Evolutionary conservation across 306 rosid genomes (phyloP), one percentile per base, ranked within the genome.

Genomic region (Pueraria montana): DNA sequence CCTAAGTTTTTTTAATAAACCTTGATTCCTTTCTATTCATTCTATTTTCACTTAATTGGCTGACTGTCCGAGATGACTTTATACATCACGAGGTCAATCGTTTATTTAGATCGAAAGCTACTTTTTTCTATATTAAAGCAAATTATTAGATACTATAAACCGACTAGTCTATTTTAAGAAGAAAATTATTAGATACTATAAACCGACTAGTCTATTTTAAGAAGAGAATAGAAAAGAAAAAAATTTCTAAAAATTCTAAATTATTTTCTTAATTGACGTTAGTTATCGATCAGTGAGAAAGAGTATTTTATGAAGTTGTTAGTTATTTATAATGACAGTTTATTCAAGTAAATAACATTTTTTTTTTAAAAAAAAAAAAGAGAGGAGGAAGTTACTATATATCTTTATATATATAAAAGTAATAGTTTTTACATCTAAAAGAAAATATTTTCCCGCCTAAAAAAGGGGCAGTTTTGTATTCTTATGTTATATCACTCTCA

Each of bases 51-150:
- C n/a, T n/a, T n/a, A n/a, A n/a, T n/a, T n/a, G n/a, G n/a, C n/a
- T n/a, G 3, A 27, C 1, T 27, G 32, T n/a, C n/a, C 1, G 32
- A 18, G 14, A 50, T 67, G 40, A 66, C 67, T 32, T 59, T 32
- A 78, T 62, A n/a, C 73, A 61, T 87, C 81, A 76, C 84, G 72
- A 83, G 74, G 66, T 61, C 82, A 65, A 18, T 50, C 73, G 72
- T 67, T 83, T 56, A 73, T 69, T 73, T 80, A 67, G 82, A 0
- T 49, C 70, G 80, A 83, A 78, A 85, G 52, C 84, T 36, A 79
- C 86, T 18, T 8, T 8, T 20, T 21, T 43, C 46, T 5, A 0
- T 13, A 5, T 38, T 24, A 38, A 53, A 50, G 5, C 43, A 50
- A 40, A 53, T 40, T 23, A 66, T 24, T 79, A 30, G 43, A 16